Percentiles rank a stretch among this genome's conserved stretches.
Conservation (phyloP, 805 yeast species). For the Kuraishia hungarica region DNA sequence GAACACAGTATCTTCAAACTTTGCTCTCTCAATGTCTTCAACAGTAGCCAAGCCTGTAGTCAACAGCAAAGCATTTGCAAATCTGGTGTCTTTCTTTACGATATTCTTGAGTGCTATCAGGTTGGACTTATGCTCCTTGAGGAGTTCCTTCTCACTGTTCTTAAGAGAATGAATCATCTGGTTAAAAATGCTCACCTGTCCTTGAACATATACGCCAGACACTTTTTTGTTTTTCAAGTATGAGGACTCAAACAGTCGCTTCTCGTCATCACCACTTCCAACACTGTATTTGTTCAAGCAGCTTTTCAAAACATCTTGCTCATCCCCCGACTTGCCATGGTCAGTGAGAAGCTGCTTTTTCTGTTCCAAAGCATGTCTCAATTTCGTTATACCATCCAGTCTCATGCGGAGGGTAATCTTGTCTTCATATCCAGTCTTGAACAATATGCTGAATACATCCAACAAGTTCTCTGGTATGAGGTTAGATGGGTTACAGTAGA, state of each 20-base stretch:
- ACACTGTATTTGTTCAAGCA: neutral
- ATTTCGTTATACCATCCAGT: slow-evolving; percentile 53
- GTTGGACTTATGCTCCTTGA: slow-evolving; percentile 24
- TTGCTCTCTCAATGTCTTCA: slow-evolving; percentile 39
- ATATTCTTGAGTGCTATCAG: slow-evolving; percentile 29
- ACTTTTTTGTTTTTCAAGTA: slow-evolving; percentile 11
- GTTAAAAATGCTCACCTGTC: slow-evolving; percentile 31
- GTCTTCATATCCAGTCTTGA: slow-evolving; percentile 38
- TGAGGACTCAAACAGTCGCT: slow-evolving; percentile 1
- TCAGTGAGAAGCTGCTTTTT: slow-evolving; percentile 28
- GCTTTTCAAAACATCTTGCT: neutral
- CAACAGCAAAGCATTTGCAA: slow-evolving; percentile 45
- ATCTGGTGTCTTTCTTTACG: slow-evolving; percentile 25
- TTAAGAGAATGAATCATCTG: slow-evolving; percentile 31
- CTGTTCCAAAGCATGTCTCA: slow-evolving; percentile 42
- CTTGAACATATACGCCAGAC: slow-evolving; percentile 26
- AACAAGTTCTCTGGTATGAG: slow-evolving; percentile 37
- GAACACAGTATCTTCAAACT: slow-evolving; percentile 49
- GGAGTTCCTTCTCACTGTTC: slow-evolving; percentile 29
- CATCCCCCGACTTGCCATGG: slow-evolving; percentile 2
- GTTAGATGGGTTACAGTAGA: slow-evolving; percentile 4
- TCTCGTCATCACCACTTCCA: neutral
- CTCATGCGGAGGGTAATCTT: slow-evolving; percentile 38
- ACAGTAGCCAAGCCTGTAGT: slow-evolving; percentile 49
- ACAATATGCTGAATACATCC: slow-evolving; percentile 43